Base-by-base conservation (phyloP, 345 rosid genomes). In the Hypericum perforatum region DNA sequence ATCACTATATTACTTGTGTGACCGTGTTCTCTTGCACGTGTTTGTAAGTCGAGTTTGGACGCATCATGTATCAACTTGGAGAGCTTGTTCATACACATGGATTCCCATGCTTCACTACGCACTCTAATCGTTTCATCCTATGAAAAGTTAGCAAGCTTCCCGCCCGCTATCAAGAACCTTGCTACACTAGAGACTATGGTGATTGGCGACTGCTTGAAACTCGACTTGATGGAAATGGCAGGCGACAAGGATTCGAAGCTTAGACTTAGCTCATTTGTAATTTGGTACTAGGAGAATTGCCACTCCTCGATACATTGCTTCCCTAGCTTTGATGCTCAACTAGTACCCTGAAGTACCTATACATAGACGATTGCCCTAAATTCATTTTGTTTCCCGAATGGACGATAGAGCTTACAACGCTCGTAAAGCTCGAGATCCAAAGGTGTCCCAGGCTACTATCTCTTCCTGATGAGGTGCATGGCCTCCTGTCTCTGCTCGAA, bases 241-340 rank as follows among this genome's bases (percentile, higher is more conserved):
- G 11, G 37, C 14, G 45, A 53, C 10, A 9, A 10, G 16, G 42
- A 47, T 0, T 11, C 3, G 7, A 15, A 10, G 46, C 45, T 37
- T 10, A 61, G 13, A 43, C 72, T 74, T 38, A 45, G 11, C 12
- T 13, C 32, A 11, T 6, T n/a, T n/a, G n/a, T n/a, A n/a, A n/a
- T n/a, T n/a, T 74, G 16, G 9, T 7, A 9, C 15, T 69, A n/a
- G 9, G 0, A 7, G 43, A 22, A 7, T 8, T 74, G 11, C 69
- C 66, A 3, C 54, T 42, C 10, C 5, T 73, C 11, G 54, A 11
- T 6, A 15, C 14, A 3, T 41, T 69, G 8, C 78, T 71, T 2
- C 11, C 47, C 15, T 65, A 74, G 78, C 69, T 65, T 42, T 22
- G 41, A 39, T 47, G 40, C 5, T 63, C 54, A 43, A 49, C 61